Conservation (phyloP, 805 yeast genomes). For the Torulaspora maleeae region DNA sequence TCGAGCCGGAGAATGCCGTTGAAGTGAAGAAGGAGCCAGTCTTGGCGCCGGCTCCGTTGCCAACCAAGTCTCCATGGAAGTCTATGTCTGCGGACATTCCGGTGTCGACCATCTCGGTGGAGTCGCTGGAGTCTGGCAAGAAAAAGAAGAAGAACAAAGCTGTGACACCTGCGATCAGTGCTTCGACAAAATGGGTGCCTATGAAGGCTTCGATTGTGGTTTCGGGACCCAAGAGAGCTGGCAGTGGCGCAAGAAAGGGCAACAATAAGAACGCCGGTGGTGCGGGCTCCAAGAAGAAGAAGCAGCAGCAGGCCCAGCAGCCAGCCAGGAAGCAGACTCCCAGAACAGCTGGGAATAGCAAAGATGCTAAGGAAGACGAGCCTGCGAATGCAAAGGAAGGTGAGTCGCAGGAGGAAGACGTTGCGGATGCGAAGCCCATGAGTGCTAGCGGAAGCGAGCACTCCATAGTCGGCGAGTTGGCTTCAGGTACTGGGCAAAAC, state of each 20-base stretch:
- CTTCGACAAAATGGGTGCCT: constrained; percentile 63
- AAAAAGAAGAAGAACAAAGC: constrained; percentile 20
- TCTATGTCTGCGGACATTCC: constrained; percentile 26
- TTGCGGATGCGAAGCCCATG: not conserved
- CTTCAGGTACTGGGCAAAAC: not conserved
- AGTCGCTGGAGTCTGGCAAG: constrained; percentile 17
- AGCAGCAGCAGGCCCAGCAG: constrained; percentile 13
- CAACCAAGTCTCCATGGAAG: constrained; percentile 35
- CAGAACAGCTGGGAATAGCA: not conserved
- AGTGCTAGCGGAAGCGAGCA: not conserved
- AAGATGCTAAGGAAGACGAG: not conserved
- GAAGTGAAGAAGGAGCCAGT: constrained; percentile 17
- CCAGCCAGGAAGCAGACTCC: constrained; percentile 9
- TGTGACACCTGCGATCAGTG: constrained; percentile 17
- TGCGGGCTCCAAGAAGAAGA: constrained; percentile 16
- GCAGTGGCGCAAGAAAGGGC: constrained; percentile 15
- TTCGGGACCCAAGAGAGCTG: constrained; percentile 23
- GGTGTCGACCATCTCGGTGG: constrained; percentile 22
- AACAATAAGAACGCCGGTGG: constrained; percentile 13
- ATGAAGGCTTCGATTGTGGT: constrained; percentile 53
- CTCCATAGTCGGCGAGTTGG: not conserved
- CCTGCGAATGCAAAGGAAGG: not conserved
- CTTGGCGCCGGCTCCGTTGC: constrained; percentile 36
- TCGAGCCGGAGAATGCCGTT: not conserved
- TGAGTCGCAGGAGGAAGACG: not conserved